These are phyloP conservation scores for Omphalotus olearius DNA, from an alignment of 1,284 basidiomycete species.

Conservation along the genomic window DNA sequence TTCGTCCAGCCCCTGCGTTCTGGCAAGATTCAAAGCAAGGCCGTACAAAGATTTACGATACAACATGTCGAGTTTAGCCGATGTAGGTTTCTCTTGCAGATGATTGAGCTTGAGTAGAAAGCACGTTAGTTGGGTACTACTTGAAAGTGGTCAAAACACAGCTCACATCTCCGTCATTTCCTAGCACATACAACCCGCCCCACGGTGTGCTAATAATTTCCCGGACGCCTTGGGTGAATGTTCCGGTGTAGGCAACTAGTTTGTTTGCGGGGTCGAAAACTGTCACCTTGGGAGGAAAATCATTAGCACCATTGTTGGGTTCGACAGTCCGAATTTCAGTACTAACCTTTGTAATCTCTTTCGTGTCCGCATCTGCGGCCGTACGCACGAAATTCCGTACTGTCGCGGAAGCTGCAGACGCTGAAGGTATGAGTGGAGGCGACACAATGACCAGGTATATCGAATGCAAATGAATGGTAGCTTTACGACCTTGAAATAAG, in stretches of 20 bases:
- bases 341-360: slow-evolving; percentile 65
- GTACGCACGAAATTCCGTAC: slow-evolving; percentile 66
- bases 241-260: slow-evolving; percentile 79
- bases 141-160: not conserved
- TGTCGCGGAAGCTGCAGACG: slow-evolving; percentile 66
- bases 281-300: slow-evolving; percentile 44
- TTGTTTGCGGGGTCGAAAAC: slow-evolving; percentile 95
- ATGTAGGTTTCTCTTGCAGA: slow-evolving; percentile 76
- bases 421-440: slow-evolving; percentile 73
- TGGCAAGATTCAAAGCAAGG: slow-evolving; percentile 75
- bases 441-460: slow-evolving; percentile 90
- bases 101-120: slow-evolving; percentile 50
- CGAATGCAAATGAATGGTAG: slow-evolving; percentile 64
- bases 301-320: not conserved
- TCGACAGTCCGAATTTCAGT: not conserved
- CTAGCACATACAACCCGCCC: slow-evolving; percentile 74
- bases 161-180: slow-evolving; percentile 71
- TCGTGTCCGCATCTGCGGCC: slow-evolving; percentile 34
- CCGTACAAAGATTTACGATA: slow-evolving; percentile 75
- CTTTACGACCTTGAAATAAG: slow-evolving; percentile 56
- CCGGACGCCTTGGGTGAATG: slow-evolving; percentile 76
- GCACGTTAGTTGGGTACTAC: not conserved
- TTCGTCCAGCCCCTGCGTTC: slow-evolving; percentile 70
- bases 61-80: slow-evolving; percentile 77
- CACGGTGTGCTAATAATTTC: slow-evolving; percentile 73